Base-by-base conservation (phyloP, 768 basidiomycete species). In the Flagelloscypha sp. region DNA sequence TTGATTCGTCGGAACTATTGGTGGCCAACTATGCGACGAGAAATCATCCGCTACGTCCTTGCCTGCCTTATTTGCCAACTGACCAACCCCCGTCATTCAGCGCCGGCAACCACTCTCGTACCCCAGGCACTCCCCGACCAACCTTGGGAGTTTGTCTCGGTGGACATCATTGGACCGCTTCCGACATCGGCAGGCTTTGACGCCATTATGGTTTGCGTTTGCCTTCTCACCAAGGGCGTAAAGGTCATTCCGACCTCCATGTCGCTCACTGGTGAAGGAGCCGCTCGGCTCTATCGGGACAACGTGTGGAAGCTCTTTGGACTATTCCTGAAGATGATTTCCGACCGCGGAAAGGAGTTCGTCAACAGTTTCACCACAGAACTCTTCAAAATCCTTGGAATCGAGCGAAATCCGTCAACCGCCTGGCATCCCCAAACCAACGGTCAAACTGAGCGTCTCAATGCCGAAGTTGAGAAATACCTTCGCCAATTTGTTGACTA, bases 321-420 rank as follows among this genome's bases (percentile, higher is more conserved):
- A 0, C 25, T 57, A 0, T 58, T 59, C 0, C 2, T 5, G 0
- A 45, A 47, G 10, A 42, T 61, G 23, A 53, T 59, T 2, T 45
- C 43, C 6, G 58, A 62, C 24, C 40, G 49, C 3, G 59, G 53
- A 2, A 35, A 53, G 0, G 45, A 50, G 21, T 65, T 63, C 33
- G 45, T 51, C 0, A 50, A 55, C 1, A 24, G 46, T 5, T 57
- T 65, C 44, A 63, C 55, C 43, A 13, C 21, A 7, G 53, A 55
- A 0, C 37, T 70, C 0, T 51, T 52, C 16, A 20, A 30, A 16
- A 30, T 50, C 0, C 53, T 68, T 0, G 53, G 58, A 0, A 63
- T 70, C 25, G 31, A 58, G 10, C 32, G 33, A 2, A 56, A 54
- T 22, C 42, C 58, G 0, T 58, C 55, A 6, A 39, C 33, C 10